Conservation (phyloP, 106 monocot genomes). For the Dendrobium catenatum region DNA sequence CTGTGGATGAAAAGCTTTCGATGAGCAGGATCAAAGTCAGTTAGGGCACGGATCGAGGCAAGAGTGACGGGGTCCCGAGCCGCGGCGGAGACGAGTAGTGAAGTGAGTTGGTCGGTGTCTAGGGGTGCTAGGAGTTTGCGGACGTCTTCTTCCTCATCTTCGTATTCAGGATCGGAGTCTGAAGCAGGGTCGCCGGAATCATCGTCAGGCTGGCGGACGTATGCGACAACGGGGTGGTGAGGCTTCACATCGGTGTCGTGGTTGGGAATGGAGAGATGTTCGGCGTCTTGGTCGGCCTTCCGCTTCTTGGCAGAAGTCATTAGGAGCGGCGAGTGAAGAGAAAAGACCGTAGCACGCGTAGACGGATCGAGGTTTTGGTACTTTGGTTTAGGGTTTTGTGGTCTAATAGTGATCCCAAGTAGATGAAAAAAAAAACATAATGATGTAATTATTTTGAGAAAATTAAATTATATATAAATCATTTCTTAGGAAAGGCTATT, state of each 20-base stretch:
- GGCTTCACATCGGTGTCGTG: not conserved
- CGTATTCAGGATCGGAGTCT: slow-evolving; percentile 10
- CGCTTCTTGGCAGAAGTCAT: slow-evolving; percentile 45
- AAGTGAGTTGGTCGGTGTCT: slow-evolving; percentile 41
- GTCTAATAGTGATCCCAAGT: not conserved
- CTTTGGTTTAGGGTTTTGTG: slow-evolving; percentile 6
- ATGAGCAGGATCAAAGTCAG: slow-evolving; percentile 67
- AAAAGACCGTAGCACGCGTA: not conserved
- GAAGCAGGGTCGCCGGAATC: not conserved
- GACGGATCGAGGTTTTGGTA: not conserved
- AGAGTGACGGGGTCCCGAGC: slow-evolving; percentile 21
- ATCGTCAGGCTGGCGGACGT: slow-evolving; percentile 13
- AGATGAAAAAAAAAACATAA: too few relatives aligned
- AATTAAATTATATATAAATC: too few relatives aligned
- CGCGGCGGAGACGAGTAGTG: slow-evolving; percentile 61
- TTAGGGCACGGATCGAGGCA: slow-evolving; percentile 34
- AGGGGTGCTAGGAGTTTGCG: slow-evolving; percentile 53
- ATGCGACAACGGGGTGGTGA: not conserved
- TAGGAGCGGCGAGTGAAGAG: not conserved
- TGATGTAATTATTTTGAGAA: too few relatives aligned
- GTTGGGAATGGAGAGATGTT: slow-evolving; percentile 9
- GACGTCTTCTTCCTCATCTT: slow-evolving; percentile 44
- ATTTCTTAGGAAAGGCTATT: too few relatives aligned
- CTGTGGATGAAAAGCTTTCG: slow-evolving; percentile 83
- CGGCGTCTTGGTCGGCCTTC: slow-evolving; percentile 35